Base-by-base conservation (phyloP, 1,284 basidiomycete genomes). In the Psilocybe mexicana region DNA sequence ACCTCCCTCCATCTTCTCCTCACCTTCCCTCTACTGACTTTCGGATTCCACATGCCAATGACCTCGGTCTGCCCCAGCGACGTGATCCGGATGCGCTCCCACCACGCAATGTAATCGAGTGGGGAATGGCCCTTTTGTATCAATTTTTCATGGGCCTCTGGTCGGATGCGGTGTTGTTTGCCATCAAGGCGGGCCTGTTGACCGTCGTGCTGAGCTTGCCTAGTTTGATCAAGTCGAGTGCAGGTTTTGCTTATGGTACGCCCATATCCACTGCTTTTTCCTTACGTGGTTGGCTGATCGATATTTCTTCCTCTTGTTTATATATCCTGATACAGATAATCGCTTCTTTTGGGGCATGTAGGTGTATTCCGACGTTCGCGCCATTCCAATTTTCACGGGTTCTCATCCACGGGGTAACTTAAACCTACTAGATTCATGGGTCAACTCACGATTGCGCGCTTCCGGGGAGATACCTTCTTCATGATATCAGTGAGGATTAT, bases 41-140 rank as follows among this genome's bases (percentile, higher is more conserved):
- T 47, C 44, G 18, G 18, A 18, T 18, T 18, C 26, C 30, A 42
- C 4, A 38, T 40, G 30, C 30, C 8, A 5, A 74, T 1, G 84
- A 86, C 61, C 76, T 89, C 0, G 86, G 86, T 2, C 67, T 79
- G 45, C 80, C 87, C 0, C 70, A 74, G 18, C 74, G 79, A 2
- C 76, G 90, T 36, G 87, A 93, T 70, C 90, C 90, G 0, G 90
- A 93, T 65, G 89, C 87, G 0, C 69, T 92, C 0, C 88, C 89
- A 6, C 88, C 90, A 0, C 69, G 73, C 1, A 90, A 88, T 60
- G 38, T 62, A 2, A 73, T 87, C 40, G 85, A 90, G 64, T 71
- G 68, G 44, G 57, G 79, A 0, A 79, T 84, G 76, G 78, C 76
- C 47, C 67, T 72, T 56, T 10, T 84, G 0, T 83, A 87, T 65